Evolutionary conservation across 2,329 filamentous ascomycete genomes (phyloP), one percentile per base, ranked within the genome.

Genomic region (Sporothrix variecibatus): DNA sequence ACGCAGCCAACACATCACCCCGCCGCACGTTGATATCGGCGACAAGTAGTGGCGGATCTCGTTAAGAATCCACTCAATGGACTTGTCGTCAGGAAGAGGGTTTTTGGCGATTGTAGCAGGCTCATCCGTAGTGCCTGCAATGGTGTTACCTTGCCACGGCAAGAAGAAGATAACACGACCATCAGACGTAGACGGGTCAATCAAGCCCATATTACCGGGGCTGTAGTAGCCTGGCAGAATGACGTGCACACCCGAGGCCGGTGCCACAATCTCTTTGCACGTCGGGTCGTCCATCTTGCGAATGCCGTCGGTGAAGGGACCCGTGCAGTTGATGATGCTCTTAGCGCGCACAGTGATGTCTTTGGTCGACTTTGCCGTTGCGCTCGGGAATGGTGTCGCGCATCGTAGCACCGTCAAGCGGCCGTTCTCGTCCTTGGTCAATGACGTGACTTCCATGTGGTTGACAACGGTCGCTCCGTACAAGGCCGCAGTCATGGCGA

Each of bases 131-230:
- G 93, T 95, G 78, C 93, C 93, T 68, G 93, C 93, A 76, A 95
- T 93, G 11, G 93, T 95, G 84, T 94, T 93, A 71, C 93, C 93
- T 82, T 95, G 92, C 93, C 93, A 95, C 9, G 93, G 93, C 68
- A 95, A 86, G 82, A 95, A 94, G 86, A 95, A 95, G 79, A 95
- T 93, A 76, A 95, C 93, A 79, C 93, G 90, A n/a, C 93, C 93
- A 79, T 95, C 93, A 0, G 93, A 95, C 3, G 93, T 94, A 53
- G 89, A 88, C 1, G 93, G 93, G 79, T 95, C 93, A 77, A 95
- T 93, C 71, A 95, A 85, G 76, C 93, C 93, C 91, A 95, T 95
- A 79, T 93, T 90, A 70, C 90, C 88, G 71, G 93, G 93, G 80
- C 91, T 93, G 83, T 92, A 92, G 82, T 92, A 92, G 73, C 92